Base-by-base conservation (phyloP, 768 basidiomycete species). In the Amanita subjunquillea region DNA sequence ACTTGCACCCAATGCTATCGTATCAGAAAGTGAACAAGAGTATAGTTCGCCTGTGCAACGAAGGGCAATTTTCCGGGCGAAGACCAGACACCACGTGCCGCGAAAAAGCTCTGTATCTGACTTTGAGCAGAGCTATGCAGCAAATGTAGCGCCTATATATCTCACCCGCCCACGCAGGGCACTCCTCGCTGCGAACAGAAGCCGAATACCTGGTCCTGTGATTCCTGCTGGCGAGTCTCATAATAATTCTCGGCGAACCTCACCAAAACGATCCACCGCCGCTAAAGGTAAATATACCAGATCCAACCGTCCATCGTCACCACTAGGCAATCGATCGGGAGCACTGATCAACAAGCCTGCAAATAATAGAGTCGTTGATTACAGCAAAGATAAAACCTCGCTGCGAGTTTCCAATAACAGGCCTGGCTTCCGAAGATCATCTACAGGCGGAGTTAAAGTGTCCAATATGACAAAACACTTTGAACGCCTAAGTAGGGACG, bases 71-170 rank as follows among this genome's bases (percentile, higher is more conserved):
- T 39, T n/a, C 20, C 75, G 80, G 36, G 73, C 62, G 56, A 78
- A 74, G 57, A 72, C 71, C 32, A 73, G 78, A 54, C 79, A 80
- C 59, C 76, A 73, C 37, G 58, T 73, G 43, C 66, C 75, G 12
- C 76, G 72, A 61, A 81, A 80, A 56, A 67, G 79, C 37, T 83
- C 85, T 7, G 73, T 74, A 8, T 94, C 92, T 5, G 93, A 95
- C 62, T 91, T 91, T 50, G 93, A 95, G 67, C 81, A 87, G 52
- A 82, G 92, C 44, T 95, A 94, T 67, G 91, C 92, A 3, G 88
- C 85, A n/a, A 93, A 93, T 61, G 83, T 92, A 54, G 91, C 90
- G 1, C 85, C 91, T 2, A 76, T 79, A 57, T 84, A 89, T 58
- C 70, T 85, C 22, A 79, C 79, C 8, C 77, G 75, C 56, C 62